Evolutionary conservation across 768 basidiomycete genomes (phyloP).

Genomic region (Amanita rubescens): DNA sequence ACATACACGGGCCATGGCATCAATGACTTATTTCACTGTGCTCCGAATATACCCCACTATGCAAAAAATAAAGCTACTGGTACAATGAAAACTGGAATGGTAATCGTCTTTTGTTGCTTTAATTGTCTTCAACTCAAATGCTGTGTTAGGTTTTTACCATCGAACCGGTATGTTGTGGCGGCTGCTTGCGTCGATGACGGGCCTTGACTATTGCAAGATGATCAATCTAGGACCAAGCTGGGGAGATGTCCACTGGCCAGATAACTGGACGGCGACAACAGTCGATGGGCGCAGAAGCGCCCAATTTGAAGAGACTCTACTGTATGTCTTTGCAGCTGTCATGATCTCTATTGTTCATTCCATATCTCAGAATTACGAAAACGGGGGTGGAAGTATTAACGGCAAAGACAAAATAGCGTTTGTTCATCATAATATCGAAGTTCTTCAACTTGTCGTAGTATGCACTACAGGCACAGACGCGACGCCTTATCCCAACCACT

Average conservation of each 20-base stretch:
- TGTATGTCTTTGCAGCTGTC: conserved; percentile 48
- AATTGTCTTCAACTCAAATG: conserved; percentile 3
- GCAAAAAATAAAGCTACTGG: conserved; percentile 92
- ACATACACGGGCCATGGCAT: conserved; percentile 91
- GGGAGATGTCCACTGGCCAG: conserved; percentile 81
- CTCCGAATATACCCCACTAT: conserved; percentile 91
- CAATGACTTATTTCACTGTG: conserved; percentile 75
- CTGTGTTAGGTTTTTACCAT: conserved; percentile 56
- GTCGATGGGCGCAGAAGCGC: conserved; percentile 86
- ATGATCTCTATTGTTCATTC: conserved; percentile 1
- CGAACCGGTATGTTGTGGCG: conserved; percentile 48
- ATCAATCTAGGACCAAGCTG: conserved; percentile 80
- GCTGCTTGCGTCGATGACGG: not conserved
- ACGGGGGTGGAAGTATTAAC: conserved; percentile 87
- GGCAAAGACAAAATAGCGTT: conserved; percentile 27
- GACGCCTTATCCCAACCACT: no score
- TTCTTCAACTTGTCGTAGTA: no score
- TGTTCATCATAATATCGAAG: not conserved
- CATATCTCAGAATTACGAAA: conserved; percentile 69
- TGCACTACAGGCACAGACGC: no score
- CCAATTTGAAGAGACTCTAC: conserved; percentile 94
- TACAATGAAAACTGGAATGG: conserved; percentile 91
- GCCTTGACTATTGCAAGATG: conserved; percentile 48
- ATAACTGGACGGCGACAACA: conserved; percentile 96
- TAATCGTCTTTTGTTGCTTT: conserved; percentile 27